These are phyloP conservation scores for Berkeleyomyces basicola DNA, from an alignment of 2,329 filamentous ascomycete species.

Conservation along the genomic window DNA sequence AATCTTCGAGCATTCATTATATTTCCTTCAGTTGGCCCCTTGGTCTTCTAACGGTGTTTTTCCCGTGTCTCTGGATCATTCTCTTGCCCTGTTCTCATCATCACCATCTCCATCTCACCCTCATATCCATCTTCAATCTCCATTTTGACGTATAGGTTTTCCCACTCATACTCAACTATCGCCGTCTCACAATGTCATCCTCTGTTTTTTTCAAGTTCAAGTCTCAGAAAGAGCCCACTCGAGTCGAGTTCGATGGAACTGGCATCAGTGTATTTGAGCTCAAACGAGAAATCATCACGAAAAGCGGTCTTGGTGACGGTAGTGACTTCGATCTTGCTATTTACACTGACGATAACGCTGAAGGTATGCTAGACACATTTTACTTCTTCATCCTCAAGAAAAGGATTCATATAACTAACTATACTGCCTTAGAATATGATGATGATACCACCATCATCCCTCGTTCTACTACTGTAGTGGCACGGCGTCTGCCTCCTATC, in stretches of 20 bases:
- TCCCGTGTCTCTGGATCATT: conserved; percentile 2
- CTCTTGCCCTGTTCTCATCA: not conserved
- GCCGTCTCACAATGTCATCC: conserved; percentile 55
- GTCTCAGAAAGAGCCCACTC: conserved; percentile 86
- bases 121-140: not conserved
- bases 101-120: not conserved
- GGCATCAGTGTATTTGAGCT: conserved; percentile 97
- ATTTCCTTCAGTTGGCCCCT: conserved; percentile 7
- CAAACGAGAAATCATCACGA: conserved; percentile 94
- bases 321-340: conserved; percentile 93
- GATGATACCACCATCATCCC: conserved; percentile 97
- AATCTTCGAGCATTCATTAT: conserved; percentile 5
- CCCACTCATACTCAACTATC: not conserved
- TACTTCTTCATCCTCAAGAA: not conserved
- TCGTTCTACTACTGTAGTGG: conserved; percentile 84
- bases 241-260: conserved; percentile 93
- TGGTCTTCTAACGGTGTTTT: conserved; percentile 8
- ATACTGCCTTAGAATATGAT: conserved; percentile 57
- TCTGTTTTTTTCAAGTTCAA: conserved; percentile 99
- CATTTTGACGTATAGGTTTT: not conserved
- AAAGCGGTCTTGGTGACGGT: conserved; percentile 85
- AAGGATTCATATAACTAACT: conserved; percentile 15
- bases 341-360: conserved; percentile 77
- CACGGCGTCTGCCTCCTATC: conserved; percentile 65
- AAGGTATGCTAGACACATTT: conserved; percentile 44